Percentiles rank a stretch among this genome's conserved stretches.
These are phyloP conservation scores for Psilocybe cubensis DNA, from an alignment of 768 basidiomycete species.

Conservation along the genomic window DNA sequence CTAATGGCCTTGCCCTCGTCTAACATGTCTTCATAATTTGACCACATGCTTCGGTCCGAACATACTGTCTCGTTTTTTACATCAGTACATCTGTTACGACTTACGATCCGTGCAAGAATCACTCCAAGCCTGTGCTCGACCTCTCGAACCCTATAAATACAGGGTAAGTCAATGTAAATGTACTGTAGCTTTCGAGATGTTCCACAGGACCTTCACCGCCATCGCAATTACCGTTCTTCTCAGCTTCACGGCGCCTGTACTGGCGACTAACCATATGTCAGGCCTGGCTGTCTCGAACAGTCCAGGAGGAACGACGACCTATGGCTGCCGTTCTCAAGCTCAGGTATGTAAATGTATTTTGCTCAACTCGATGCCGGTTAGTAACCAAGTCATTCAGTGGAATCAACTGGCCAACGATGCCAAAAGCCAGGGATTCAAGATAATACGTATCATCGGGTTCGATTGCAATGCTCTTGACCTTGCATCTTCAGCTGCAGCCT, in stretches of 20 bases:
- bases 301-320: constrained; percentile 26
- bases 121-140: background rate
- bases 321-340: constrained; percentile 38
- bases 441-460: constrained; percentile 41
- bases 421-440: constrained; percentile 31
- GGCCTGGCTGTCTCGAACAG: constrained; percentile 39
- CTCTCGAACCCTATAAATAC: background rate
- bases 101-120: background rate
- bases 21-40: background rate
- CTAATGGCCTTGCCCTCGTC: background rate
- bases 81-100: background rate
- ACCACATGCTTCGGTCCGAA: no score
- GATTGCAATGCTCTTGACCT: constrained; percentile 41
- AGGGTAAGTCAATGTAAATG: background rate
- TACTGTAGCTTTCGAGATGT: background rate
- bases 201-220: background rate
- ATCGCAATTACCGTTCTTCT: background rate
- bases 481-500: constrained; percentile 39
- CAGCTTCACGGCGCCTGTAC: background rate
- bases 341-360: constrained; percentile 25
- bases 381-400: constrained; percentile 28
- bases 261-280: constrained; percentile 34
- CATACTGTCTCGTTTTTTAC: background rate
- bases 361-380: background rate
- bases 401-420: constrained; percentile 36